phyloP scores from a whole-genome alignment of 2,329 filamentous ascomycete genomes.

The Pseudogymnoascus sp. region DNA sequence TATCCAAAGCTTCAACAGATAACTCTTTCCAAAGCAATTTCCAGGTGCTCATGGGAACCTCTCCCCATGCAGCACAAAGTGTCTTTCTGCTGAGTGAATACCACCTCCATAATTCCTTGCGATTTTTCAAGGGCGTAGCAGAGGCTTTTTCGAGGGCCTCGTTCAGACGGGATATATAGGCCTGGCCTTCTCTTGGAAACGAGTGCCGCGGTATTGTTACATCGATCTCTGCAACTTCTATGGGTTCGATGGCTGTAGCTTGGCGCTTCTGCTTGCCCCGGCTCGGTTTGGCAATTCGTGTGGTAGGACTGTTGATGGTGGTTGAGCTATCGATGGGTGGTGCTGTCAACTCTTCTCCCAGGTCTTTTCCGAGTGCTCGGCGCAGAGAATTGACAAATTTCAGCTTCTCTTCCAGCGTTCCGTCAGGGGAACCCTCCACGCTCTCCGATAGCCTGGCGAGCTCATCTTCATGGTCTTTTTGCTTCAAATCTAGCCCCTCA shows the following conservation, averaged over 20 bases:
- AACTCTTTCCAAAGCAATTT: constrained; percentile 57
- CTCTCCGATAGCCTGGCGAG: background rate
- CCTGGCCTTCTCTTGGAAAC: constrained; percentile 8
- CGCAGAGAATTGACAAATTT: background rate
- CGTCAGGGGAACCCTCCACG: background rate
- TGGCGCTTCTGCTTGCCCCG: background rate
- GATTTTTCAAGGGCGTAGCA: background rate
- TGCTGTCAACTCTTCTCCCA: background rate
- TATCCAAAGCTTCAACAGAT: constrained; percentile 41
- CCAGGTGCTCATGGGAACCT: constrained; percentile 54
- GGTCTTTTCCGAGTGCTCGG: background rate
- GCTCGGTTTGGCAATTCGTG: background rate
- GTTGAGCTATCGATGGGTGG: background rate
- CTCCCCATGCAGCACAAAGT: constrained; percentile 38
- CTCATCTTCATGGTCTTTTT: constrained; percentile 1
- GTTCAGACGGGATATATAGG: constrained; percentile 8
- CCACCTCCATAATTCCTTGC: constrained; percentile 38
- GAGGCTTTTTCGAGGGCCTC: constrained; percentile 6
- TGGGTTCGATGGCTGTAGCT: background rate
- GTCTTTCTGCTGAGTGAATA: constrained; percentile 41
- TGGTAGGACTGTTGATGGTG: background rate
- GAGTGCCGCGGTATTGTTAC: constrained; percentile 8
- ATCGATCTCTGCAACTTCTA: background rate
- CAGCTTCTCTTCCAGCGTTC: background rate
- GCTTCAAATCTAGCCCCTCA: background rate